Conservation (phyloP, 441 rosid species). For the Erysimum cheiri region DNA sequence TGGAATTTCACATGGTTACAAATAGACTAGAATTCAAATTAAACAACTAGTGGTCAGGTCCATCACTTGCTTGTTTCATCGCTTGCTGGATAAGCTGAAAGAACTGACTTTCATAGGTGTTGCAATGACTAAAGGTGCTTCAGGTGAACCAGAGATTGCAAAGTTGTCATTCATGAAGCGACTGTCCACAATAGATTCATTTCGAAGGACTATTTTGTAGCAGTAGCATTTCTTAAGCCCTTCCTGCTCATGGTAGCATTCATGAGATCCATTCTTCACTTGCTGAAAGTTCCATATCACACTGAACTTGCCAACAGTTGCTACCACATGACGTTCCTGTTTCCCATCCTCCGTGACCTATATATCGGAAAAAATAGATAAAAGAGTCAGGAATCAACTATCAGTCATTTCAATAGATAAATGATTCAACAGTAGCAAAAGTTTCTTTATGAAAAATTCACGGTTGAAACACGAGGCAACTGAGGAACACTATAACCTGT, state of each 20-base stretch:
- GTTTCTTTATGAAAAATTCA: neutral
- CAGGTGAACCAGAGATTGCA: conserved; percentile 89
- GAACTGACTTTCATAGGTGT: conserved; percentile 96
- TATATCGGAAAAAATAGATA: neutral
- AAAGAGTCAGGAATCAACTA: neutral
- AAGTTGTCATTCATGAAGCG: conserved; percentile 98
- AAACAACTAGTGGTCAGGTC: conserved; percentile 62
- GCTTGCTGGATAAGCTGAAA: conserved; percentile 90
- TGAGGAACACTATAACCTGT: conserved; percentile 1
- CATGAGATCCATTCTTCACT: conserved; percentile 89
- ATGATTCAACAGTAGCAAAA: neutral
- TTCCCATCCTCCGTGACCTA: conserved; percentile 95
- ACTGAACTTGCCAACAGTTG: conserved; percentile 95
- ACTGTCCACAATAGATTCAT: conserved; percentile 94
- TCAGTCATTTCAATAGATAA: neutral
- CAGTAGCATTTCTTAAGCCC: conserved; percentile 98
- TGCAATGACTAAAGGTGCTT: conserved; percentile 97
- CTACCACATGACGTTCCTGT: conserved; percentile 97
- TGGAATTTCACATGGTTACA: conserved; percentile 31
- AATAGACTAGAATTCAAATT: conserved; percentile 27
- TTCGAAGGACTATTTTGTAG: conserved; percentile 86
- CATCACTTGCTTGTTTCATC: conserved; percentile 59
- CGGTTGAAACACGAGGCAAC: conserved; percentile 4
- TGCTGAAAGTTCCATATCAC: conserved; percentile 97
- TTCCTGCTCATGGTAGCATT: conserved; percentile 87